Percentiles rank a stretch among this genome's conserved stretches.
These are phyloP conservation scores for Tricholoma terreum DNA, from an alignment of 768 basidiomycete genomes.

Conservation along the genomic window DNA sequence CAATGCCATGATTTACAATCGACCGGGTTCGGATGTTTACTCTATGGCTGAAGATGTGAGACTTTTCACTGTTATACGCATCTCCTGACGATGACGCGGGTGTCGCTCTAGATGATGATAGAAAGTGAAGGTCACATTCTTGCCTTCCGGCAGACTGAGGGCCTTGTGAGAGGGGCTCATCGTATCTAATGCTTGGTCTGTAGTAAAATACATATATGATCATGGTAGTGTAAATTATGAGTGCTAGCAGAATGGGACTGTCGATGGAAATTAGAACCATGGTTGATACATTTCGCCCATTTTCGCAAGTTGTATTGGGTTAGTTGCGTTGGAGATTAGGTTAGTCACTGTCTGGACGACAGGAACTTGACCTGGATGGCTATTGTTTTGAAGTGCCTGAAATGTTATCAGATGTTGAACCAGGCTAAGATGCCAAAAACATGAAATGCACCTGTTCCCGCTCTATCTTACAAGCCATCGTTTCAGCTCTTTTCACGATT, in stretches of 20 bases:
- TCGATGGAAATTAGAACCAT: conserved; percentile 61
- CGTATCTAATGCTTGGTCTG: conserved; percentile 20
- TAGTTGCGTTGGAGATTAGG: conserved; percentile 82
- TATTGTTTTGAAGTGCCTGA: conserved; percentile 31
- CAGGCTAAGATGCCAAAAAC: not conserved
- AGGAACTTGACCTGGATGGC: conserved; percentile 41
- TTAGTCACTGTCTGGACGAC: conserved; percentile 81
- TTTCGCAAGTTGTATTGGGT: conserved; percentile 78
- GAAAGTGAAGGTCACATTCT: conserved; percentile 67
- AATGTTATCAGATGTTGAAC: conserved; percentile 23
- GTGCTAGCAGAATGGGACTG: conserved; percentile 7
- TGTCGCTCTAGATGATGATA: conserved; percentile 61
- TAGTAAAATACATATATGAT: conserved; percentile 1
- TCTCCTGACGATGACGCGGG: not conserved
- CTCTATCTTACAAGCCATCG: conserved; percentile 83
- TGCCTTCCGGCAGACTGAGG: conserved; percentile 75
- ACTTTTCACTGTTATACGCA: conserved; percentile 3
- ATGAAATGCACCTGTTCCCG: conserved; percentile 63
- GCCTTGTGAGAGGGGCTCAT: conserved; percentile 48
- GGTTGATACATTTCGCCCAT: conserved; percentile 85
- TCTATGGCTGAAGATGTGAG: conserved; percentile 89
- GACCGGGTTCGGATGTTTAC: conserved; percentile 81
- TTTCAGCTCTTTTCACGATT: conserved; percentile 76
- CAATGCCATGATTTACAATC: conserved; percentile 97
- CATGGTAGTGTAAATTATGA: conserved; percentile 1